Base-by-base conservation (phyloP, 495 filamentous ascomycete species). In the Aspergillus nanangensis region DNA sequence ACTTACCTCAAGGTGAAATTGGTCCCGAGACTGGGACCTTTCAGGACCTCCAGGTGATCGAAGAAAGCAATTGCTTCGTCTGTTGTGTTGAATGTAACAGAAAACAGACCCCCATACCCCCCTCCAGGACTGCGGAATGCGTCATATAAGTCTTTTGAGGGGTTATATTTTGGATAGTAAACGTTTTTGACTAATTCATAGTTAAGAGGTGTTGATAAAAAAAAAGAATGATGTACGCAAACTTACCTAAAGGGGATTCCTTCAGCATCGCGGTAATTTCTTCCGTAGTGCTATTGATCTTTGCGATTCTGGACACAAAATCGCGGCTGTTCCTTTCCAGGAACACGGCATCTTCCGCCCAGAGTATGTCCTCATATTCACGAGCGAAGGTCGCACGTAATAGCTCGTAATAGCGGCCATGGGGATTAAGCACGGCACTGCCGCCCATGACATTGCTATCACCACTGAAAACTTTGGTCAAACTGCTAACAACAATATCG, bases 391-490 rank as follows among this genome's bases (percentile, higher is more conserved):
- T 73, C 8, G 70, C 56, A 54, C 90, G 94, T 21, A 98, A 58
- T 0, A 61, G 46, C 0, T 63, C 35, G 67, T 96, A 97, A 61
- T 83, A 87, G 11, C 61, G 77, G 13, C 81, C 71, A 39, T 84
- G 78, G 3, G 94, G 90, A 60, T 97, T 98, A 36, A 96, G 69
- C 32, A 96, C 83, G 8, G 82, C 75, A 60, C 88, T 83, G 44
- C 93, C 93, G 51, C 90, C 93, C 93, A 97, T 96, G 41, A 98
- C 93, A 65, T 98, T 97, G 63, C 88, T 89, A 63, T 95, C 92
- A 22, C 93, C 93, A 45, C 88, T 94, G 66, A 98, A 98, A 38
- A 96, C 84, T 65, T 98, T 98, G 3, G 93, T 96, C 43, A 98
- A 74, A 54, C 88, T 95, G 71, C 86, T 93, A 40, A 92, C 92